A percentile compares a stretch with the other conserved stretches of the same genome.
phyloP scores from a whole-genome alignment of 768 basidiomycete species.

The Pleurotus djamor region DNA sequence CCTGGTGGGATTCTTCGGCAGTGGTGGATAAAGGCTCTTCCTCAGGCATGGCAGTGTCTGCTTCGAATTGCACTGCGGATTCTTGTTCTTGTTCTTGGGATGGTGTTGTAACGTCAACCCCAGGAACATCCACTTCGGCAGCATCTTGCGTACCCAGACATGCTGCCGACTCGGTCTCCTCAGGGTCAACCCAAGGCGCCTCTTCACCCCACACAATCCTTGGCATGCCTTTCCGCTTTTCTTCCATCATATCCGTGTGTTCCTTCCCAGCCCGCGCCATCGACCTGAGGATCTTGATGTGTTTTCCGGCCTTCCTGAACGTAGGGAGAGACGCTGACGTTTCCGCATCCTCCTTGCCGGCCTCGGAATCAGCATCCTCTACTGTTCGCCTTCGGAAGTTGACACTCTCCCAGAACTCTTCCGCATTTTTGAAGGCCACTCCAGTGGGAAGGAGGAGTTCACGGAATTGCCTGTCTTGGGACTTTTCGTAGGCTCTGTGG shows the following conservation, averaged over 20 bases:
- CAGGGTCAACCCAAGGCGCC: conserved; percentile 8
- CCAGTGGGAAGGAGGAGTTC: conserved; percentile 49
- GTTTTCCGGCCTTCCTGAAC: conserved; percentile 30
- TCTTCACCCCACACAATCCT: conserved; percentile 42
- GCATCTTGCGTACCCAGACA: background rate
- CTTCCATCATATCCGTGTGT: conserved; percentile 32
- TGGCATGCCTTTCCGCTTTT: conserved; percentile 36
- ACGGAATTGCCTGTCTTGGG: conserved; percentile 42
- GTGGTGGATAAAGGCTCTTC: background rate
- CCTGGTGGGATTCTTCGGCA: too few species aligned
- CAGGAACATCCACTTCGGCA: background rate
- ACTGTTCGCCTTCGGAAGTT: conserved; percentile 29
- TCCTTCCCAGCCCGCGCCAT: conserved; percentile 45
- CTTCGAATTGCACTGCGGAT: background rate
- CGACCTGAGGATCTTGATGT: conserved; percentile 38
- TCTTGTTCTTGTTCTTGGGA: background rate
- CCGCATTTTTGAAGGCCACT: conserved; percentile 37
- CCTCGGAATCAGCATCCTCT: background rate
- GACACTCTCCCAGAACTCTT: conserved; percentile 41
- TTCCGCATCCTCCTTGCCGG: conserved; percentile 19
- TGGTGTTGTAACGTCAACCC: background rate
- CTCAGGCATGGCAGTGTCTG: background rate
- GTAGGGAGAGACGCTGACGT: conserved; percentile 16
- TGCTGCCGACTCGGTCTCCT: background rate
- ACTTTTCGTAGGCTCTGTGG: conserved; percentile 26